Evolutionary conservation across 1,284 basidiomycete species (phyloP).

Genomic region (Cystobasidium pallidum): DNA sequence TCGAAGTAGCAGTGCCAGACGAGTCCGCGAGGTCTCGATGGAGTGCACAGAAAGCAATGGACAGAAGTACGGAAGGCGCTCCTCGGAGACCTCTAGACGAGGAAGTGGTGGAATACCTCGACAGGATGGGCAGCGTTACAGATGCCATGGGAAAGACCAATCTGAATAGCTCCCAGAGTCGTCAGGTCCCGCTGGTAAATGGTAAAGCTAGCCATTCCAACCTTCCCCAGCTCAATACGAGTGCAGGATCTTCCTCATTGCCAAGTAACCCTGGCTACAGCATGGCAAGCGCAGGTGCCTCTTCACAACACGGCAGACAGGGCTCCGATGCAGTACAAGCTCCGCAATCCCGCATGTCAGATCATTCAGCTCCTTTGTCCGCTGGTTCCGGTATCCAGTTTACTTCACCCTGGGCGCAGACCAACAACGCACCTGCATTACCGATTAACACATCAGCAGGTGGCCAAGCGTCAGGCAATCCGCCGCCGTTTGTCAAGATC

Average conservation of each 20-base stretch:
- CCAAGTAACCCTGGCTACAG: constrained; percentile 28
- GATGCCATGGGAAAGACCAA: constrained; percentile 5
- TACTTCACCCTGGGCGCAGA: constrained; percentile 41
- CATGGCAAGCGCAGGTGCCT: constrained; percentile 12
- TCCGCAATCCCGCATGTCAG: constrained; percentile 2
- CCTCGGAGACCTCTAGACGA: constrained; percentile 46
- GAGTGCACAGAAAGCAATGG: constrained; percentile 21
- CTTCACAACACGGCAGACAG: constrained; percentile 21
- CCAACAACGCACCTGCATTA: constrained; percentile 35
- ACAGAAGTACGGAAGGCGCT: constrained; percentile 10
- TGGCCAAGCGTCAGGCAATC: constrained; percentile 39
- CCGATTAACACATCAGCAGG: constrained; percentile 48
- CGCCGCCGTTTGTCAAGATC: constrained; percentile 78
- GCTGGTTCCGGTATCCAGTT: constrained; percentile 41
- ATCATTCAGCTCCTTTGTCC: constrained; percentile 27
- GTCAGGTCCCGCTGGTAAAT: constrained; percentile 37
- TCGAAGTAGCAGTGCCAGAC: constrained; percentile 57
- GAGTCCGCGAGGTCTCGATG: constrained; percentile 12
- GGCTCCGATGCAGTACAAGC: constrained; percentile 9
- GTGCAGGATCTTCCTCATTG: background rate
- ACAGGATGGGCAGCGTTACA: constrained; percentile 49
- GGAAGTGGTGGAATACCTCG: constrained; percentile 52
- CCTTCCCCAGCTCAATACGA: constrained; percentile 26
- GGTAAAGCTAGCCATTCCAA: constrained; percentile 41
- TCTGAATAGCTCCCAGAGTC: constrained; percentile 1